Conservation (phyloP, 495 filamentous ascomycete genomes). For the Lineolata rhizophorae region DNA sequence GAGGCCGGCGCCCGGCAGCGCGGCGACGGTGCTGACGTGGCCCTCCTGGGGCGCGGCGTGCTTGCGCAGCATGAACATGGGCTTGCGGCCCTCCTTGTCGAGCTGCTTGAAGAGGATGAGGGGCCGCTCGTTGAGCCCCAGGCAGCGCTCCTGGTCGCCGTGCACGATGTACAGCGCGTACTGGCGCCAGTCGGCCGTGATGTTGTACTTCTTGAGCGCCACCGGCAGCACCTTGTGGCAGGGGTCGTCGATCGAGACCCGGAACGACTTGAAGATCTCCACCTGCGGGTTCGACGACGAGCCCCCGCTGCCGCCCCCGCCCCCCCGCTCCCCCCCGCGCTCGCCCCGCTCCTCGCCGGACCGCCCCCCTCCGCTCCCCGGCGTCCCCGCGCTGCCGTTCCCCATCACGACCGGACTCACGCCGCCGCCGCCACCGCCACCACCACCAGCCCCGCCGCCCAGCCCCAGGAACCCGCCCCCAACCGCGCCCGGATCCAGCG, state of each 20-base stretch:
- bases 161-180: slow-evolving; percentile 97
- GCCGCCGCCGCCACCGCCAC: too few species aligned
- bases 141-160: slow-evolving; percentile 86
- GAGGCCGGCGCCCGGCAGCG: too few species aligned
- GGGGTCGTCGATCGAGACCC: slow-evolving; percentile 91
- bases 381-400: too few species aligned
- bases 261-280: slow-evolving; percentile 96
- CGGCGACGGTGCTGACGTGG: slow-evolving; percentile 6
- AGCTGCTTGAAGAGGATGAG: slow-evolving; percentile 92
- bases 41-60: slow-evolving; percentile 23
- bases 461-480: too few species aligned
- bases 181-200: slow-evolving; percentile 88
- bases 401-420: too few species aligned
- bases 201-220: slow-evolving; percentile 92
- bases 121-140: slow-evolving; percentile 79
- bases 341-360: too few species aligned
- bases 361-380: too few species aligned
- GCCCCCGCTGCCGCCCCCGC: background rate
- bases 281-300: slow-evolving; percentile 26
- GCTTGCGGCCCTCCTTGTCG: slow-evolving; percentile 88
- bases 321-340: too few species aligned
- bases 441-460: too few species aligned
- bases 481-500: too few species aligned
- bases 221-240: slow-evolving; percentile 94
- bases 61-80: slow-evolving; percentile 95